Evolutionary conservation across 2,329 filamentous ascomycete species (phyloP).

Genomic region (Verticillium tricorpus): DNA sequence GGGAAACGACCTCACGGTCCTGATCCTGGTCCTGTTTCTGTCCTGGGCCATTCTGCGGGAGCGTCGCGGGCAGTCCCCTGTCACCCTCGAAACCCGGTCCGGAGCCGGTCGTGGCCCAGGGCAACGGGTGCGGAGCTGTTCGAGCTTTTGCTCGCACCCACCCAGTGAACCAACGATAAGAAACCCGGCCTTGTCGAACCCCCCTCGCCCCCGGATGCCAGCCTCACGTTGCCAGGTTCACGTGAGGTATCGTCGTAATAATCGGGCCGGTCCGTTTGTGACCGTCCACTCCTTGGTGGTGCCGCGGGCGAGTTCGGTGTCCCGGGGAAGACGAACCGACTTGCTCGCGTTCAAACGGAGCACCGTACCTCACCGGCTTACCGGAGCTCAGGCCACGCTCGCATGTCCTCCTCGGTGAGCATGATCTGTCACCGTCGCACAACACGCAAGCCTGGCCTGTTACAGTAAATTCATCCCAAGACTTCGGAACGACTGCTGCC

Average conservation of each 20-base stretch:
- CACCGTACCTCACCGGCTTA: too few relatives aligned
- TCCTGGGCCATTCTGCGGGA: not conserved
- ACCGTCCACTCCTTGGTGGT: not conserved
- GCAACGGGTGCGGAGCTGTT: not conserved
- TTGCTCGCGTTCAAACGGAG: too few relatives aligned
- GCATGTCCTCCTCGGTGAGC: too few relatives aligned
- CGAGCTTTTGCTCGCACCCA: too few relatives aligned
- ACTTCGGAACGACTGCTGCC: not conserved
- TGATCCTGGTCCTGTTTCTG: not conserved
- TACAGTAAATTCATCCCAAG: not conserved
- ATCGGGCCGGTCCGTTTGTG: not conserved
- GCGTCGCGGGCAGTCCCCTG: not conserved
- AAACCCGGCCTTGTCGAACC: not conserved
- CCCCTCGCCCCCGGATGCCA: not conserved
- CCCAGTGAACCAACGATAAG: not conserved
- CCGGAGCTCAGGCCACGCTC: too few relatives aligned
- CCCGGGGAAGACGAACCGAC: not conserved
- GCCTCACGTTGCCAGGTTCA: not conserved
- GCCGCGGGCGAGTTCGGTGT: not conserved
- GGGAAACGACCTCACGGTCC: not conserved
- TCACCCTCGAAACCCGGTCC: not conserved
- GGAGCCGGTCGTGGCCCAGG: not conserved
- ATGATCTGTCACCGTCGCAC: too few relatives aligned
- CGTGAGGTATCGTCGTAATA: not conserved
- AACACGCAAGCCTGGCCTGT: too few relatives aligned